Percentiles rank a stretch among this genome's conserved stretches.
These are phyloP conservation scores for Spergularia azorica DNA, from an alignment of 179 eudicot species.

Conservation along the genomic window DNA sequence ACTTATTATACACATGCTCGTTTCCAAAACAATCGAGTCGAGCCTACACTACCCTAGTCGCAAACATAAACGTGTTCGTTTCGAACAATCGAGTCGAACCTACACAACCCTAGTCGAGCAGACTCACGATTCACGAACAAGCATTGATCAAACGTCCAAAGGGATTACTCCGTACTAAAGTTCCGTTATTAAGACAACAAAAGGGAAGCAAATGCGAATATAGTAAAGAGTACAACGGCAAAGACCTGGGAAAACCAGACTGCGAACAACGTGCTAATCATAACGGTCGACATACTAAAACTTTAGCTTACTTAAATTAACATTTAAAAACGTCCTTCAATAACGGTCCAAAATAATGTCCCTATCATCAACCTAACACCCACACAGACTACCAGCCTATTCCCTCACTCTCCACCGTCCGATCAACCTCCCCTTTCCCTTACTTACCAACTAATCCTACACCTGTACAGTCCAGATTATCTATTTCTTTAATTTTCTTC, in stretches of 20 bases:
- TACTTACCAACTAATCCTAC: background rate
- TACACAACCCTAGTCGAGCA: no score
- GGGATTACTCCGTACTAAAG: no score
- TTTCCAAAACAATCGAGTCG: no score
- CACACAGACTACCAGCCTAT: background rate
- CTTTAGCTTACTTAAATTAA: background rate
- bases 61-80: no score
- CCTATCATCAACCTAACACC: background rate
- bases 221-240: constrained; percentile 2
- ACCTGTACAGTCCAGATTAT: background rate
- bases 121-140: no score
- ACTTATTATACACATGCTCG: no score
- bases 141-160: no score
- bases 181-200: no score
- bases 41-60: no score
- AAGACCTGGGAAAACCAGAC: constrained; percentile 15
- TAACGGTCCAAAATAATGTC: constrained; percentile 25
- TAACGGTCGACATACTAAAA: constrained; percentile 29
- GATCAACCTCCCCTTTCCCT: background rate
- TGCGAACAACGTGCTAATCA: constrained; percentile 39
- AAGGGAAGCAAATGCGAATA: no score
- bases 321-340: background rate
- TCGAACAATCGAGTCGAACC: no score
- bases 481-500: no score
- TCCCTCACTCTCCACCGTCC: constrained; percentile 7